Percentiles rank a stretch among this genome's conserved stretches.
Conservation (phyloP, 106 monocot genomes). For the Chionographis japonica region DNA sequence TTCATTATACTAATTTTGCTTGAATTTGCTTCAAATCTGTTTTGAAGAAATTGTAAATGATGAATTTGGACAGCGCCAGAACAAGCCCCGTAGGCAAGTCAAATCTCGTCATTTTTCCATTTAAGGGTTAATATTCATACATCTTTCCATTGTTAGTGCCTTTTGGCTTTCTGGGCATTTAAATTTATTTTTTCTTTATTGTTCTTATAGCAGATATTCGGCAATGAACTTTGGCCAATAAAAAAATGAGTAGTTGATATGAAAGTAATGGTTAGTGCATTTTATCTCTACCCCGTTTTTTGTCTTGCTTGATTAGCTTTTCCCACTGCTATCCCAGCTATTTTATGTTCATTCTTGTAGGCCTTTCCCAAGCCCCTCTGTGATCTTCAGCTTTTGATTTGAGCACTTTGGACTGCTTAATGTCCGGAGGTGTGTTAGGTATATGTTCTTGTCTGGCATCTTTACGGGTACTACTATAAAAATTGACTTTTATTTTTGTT, state of each 20-base stretch:
- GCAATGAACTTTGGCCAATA: conserved; percentile 86
- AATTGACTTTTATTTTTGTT: no score
- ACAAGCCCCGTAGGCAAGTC: conserved; percentile 87
- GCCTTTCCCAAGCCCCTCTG: conserved; percentile 23
- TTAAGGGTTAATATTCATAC: not conserved
- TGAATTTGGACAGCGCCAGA: conserved; percentile 81
- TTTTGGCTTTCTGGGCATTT: not conserved
- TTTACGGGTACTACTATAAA: not conserved
- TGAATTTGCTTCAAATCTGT: not conserved
- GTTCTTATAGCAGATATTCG: conserved; percentile 43
- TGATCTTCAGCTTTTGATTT: conserved; percentile 38
- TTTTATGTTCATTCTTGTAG: conserved; percentile 20
- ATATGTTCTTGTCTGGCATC: not conserved
- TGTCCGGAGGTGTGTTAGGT: conserved; percentile 33
- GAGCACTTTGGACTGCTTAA: conserved; percentile 44
- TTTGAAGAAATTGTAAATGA: conserved; percentile 61
- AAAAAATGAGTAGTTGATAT: conserved; percentile 40
- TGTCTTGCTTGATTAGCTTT: conserved; percentile 1
- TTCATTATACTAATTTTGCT: not conserved
- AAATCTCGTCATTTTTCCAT: not conserved
- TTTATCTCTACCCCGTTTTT: conserved; percentile 1
- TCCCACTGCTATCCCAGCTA: not conserved
- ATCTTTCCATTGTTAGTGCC: not conserved
- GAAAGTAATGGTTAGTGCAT: conserved; percentile 29
- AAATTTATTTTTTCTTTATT: not conserved